Evolutionary conservation across 139 green algal genomes (phyloP).

Genomic region (Micractinium sp.): DNA sequence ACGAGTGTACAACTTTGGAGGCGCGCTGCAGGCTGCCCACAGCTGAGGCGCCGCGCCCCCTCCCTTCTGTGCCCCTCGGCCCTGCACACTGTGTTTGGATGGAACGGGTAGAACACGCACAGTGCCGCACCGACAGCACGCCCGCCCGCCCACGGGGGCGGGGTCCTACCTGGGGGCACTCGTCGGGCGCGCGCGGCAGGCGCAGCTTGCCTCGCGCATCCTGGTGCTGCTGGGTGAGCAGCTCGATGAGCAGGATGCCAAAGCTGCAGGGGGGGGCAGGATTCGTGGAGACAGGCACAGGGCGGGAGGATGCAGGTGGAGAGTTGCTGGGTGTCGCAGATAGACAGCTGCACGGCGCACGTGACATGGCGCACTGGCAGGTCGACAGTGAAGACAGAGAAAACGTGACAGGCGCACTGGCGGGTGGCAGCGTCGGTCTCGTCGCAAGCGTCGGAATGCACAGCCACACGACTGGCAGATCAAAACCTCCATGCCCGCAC

Average conservation of each 20-base stretch:
- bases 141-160: too few species aligned
- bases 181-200: neutral
- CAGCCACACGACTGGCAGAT: too few species aligned
- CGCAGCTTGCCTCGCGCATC: neutral
- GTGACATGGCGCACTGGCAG: too few species aligned
- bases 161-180: neutral
- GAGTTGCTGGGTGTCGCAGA: neutral
- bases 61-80: too few species aligned
- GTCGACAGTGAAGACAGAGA: neutral
- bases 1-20: too few species aligned
- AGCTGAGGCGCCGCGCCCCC: too few species aligned
- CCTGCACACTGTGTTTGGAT: too few species aligned
- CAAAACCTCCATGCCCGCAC: too few species aligned
- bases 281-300: neutral
- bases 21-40: too few species aligned
- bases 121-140: neutral
- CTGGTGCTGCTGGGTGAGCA: neutral
- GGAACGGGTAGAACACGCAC: too few species aligned
- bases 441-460: too few species aligned
- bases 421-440: too few species aligned
- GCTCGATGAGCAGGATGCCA: neutral
- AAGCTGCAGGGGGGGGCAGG: neutral
- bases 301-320: neutral
- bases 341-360: neutral
- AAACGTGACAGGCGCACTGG: neutral